Evolutionary conservation across 2,329 filamentous ascomycete genomes (phyloP).

Genomic region (Colletotrichum sp.): DNA sequence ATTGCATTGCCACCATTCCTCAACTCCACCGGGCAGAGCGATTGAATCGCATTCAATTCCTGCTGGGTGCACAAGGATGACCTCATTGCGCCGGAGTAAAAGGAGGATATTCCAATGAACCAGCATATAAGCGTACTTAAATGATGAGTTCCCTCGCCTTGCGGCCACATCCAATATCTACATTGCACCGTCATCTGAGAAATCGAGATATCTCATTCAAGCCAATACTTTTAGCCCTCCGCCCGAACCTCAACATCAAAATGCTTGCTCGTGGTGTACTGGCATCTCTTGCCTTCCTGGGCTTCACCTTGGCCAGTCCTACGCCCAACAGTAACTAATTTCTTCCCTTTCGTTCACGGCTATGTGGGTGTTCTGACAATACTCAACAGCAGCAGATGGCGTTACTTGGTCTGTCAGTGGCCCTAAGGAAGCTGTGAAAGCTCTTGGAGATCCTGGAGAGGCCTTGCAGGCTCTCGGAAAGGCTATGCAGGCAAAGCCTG

Average conservation of each 20-base stretch:
- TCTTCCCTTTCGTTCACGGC: background rate
- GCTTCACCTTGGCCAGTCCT: background rate
- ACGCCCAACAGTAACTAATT: background rate
- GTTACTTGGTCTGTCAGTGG: background rate
- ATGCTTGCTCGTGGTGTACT: background rate
- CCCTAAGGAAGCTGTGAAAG: background rate
- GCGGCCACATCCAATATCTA: background rate
- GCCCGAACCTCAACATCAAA: background rate
- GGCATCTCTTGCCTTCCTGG: background rate
- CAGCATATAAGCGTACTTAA: background rate
- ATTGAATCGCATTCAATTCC: background rate
- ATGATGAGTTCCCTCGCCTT: background rate
- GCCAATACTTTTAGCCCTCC: background rate
- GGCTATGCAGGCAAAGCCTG: background rate
- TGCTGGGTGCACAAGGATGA: background rate
- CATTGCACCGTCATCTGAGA: background rate
- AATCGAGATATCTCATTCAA: background rate
- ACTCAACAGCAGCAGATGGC: background rate
- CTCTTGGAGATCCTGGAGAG: background rate
- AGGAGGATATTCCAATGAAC: background rate
- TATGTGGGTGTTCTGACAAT: background rate
- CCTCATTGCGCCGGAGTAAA: rapidly evolving
- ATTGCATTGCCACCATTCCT: background rate
- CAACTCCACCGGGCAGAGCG: background rate
- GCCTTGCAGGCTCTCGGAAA: background rate